Base-by-base conservation (phyloP, 257 asterid genomes). In the Solanum chaucha region DNA sequence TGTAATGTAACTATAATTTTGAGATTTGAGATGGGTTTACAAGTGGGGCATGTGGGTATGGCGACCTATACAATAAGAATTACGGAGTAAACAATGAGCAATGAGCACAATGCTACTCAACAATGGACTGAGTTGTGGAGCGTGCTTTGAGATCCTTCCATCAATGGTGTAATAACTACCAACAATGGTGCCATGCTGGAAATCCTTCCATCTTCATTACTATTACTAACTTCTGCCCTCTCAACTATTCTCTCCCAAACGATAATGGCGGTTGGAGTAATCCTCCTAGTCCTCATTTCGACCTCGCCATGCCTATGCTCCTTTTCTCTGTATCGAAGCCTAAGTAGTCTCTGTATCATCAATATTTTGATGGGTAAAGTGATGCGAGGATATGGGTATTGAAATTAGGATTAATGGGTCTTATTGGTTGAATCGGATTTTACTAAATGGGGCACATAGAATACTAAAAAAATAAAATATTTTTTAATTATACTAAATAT, bases 21-120 rank as follows among this genome's bases (percentile, higher is more conserved):
- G 41, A 14, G 32, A 19, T 22, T 41, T 80, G 55, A 26, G 15
- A 36, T 87, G 73, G 73, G 30, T 41, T 9, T 13, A 44, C 91
- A 95, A 98, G 99, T 67, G 99, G 99, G 74, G 98, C 98, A 7
- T 96, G 98, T 19, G 98, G 98, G n/a, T 94, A 94, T 46, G 98
- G 98, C 0, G 93, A 94, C 34, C 89, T 95, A 14, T 95, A 95
- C 93, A 94, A 96, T 88, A 96, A 94, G 88, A 98, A 98, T 0
- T 94, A 95, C 67, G 96, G 98, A 24, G 98, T 93, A 82, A 95
- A 92, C 95, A 95, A 93, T 12, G 97, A 41, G 98, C 98, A 48
- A 91, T 95, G 51, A 95, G 98, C 93, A 95, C 98, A 38, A 98
- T 98, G 19, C 88, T 95, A 74, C 94, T 94, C 93, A 94, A 93